phyloP scores from a whole-genome alignment of 139 green algal species.

The Chlorella sp. region DNA sequence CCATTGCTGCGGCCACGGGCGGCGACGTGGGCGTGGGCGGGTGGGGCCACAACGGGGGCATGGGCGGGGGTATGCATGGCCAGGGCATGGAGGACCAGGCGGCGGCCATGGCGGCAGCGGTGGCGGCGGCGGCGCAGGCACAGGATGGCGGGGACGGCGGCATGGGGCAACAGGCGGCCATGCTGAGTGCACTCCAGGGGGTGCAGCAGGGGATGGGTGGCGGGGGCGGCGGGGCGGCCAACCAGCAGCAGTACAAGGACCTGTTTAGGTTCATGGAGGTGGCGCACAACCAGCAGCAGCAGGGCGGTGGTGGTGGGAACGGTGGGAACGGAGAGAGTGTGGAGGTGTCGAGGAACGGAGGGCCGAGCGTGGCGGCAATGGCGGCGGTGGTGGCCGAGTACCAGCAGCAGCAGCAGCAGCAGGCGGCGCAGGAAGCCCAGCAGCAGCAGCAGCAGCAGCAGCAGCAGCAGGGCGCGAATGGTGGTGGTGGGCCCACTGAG shows the following conservation, averaged over 20 bases:
- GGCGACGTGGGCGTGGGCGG: background rate
- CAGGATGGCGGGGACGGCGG: no score
- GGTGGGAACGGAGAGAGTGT: background rate
- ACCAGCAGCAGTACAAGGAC: constrained; percentile 5
- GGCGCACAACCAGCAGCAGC: background rate
- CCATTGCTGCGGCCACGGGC: background rate
- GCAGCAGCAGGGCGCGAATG: no score
- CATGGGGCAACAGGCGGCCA: no score
- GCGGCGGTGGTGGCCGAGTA: background rate
- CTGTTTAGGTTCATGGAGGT: constrained; percentile 1
- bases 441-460: no score
- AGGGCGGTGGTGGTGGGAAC: background rate
- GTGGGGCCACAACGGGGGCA: background rate
- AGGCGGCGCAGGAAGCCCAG: no score
- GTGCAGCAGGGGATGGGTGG: no score
- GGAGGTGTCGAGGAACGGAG: background rate
- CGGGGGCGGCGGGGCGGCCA: no score
- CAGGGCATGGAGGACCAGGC: background rate
- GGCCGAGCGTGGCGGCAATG: background rate
- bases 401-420: no score
- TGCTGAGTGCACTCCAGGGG: no score
- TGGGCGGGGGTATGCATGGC: background rate
- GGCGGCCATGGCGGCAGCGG: background rate
- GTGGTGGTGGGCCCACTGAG: no score
- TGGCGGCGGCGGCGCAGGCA: background rate